A percentile compares a stretch with the other conserved stretches of the same genome.
Evolutionary conservation across 2,329 filamentous ascomycete species (phyloP).

Genomic region (Fusarium continuum): DNA sequence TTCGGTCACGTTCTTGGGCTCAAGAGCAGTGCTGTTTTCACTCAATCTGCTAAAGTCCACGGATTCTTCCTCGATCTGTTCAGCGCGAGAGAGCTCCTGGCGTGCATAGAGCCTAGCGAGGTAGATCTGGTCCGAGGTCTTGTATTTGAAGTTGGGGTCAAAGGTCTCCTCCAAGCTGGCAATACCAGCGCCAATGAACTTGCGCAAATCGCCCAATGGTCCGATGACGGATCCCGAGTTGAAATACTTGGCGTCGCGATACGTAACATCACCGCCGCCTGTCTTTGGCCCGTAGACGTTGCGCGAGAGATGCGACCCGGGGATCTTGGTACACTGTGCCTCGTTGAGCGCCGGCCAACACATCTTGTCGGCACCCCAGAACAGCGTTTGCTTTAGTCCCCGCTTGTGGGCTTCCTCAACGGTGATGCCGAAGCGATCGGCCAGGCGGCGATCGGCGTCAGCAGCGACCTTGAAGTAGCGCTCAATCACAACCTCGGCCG

Average conservation of each 20-base stretch:
- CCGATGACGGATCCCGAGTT: conserved; percentile 59
- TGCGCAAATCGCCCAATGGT: conserved; percentile 46
- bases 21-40: conserved; percentile 10
- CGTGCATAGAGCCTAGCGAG: conserved; percentile 54
- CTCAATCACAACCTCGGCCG: conserved; percentile 68
- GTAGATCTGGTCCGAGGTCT: conserved; percentile 47
- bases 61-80: conserved; percentile 35
- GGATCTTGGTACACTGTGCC: conserved; percentile 54
- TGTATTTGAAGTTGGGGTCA: conserved; percentile 44
- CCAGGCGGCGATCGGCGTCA: conserved; percentile 62
- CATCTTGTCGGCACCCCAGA: conserved; percentile 57
- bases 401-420: conserved; percentile 44
- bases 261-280: conserved; percentile 45
- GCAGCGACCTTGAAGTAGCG: conserved; percentile 66
- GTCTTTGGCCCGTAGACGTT: conserved; percentile 50
- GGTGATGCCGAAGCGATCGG: conserved; percentile 57
- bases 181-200: conserved; percentile 41
- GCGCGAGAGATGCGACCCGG: conserved; percentile 46
- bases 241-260: conserved; percentile 52
- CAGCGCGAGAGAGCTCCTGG: conserved; percentile 54
- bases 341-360: conserved; percentile 39
- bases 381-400: conserved; percentile 51
- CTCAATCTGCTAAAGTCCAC: neutral
- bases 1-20: conserved; percentile 21
- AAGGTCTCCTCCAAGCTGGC: conserved; percentile 48